A percentile compares a stretch with the other conserved stretches of the same genome.
These are phyloP conservation scores for Gymnopilus dilepis DNA, from an alignment of 768 basidiomycete genomes.

Conservation along the genomic window DNA sequence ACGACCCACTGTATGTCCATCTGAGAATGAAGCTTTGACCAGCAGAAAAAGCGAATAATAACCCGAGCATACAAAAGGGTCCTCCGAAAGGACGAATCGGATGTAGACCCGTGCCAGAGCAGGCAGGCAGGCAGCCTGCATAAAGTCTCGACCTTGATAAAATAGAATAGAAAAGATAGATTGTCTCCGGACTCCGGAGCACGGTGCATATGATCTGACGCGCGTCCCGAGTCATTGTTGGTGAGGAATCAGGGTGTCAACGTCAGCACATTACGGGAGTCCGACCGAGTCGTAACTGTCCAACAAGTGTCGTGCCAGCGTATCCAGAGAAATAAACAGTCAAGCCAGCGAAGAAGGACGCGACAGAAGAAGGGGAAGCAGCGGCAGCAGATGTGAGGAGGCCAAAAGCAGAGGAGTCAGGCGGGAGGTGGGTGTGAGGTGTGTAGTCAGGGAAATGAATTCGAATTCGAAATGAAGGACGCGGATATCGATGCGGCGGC, in stretches of 20 bases:
- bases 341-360: neutral
- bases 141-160: neutral
- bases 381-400: neutral
- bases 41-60: neutral
- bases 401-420: neutral
- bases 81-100: neutral
- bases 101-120: neutral
- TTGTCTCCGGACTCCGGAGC: neutral
- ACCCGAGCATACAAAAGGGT: neutral
- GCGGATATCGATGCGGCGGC: neutral
- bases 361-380: neutral
- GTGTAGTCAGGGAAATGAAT: neutral
- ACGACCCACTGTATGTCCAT: neutral
- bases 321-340: neutral
- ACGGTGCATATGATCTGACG: neutral
- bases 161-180: neutral
- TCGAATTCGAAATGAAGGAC: too few species aligned
- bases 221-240: neutral
- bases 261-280: neutral
- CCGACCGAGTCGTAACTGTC: neutral
- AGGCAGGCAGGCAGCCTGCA: neutral
- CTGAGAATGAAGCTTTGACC: neutral
- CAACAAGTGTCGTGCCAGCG: neutral
- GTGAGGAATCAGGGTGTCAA: neutral
- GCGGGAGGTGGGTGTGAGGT: neutral